Percentiles rank a stretch among this genome's conserved stretches.
These are phyloP conservation scores for Hyaloscypha bicolor DNA, from an alignment of 495 filamentous ascomycete genomes.

Conservation along the genomic window DNA sequence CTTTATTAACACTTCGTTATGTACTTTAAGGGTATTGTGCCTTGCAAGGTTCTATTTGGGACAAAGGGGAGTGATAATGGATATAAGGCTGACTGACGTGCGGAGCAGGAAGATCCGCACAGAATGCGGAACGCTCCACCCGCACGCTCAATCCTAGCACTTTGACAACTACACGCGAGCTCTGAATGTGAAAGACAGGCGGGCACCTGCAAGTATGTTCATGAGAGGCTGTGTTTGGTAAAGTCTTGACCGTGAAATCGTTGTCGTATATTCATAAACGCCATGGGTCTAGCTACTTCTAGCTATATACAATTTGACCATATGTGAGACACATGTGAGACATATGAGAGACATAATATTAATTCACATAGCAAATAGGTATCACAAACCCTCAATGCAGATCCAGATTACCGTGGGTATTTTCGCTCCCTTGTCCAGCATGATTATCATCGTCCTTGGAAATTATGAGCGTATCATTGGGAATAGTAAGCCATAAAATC, in stretches of 20 bases:
- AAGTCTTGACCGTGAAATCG: background rate
- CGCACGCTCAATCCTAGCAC: too few relatives aligned
- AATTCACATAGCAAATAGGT: slow-evolving; percentile 9
- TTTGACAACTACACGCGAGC: too few relatives aligned
- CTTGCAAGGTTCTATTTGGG: too few relatives aligned
- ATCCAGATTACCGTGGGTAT: background rate
- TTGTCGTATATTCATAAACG: slow-evolving; percentile 3
- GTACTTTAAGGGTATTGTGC: too few relatives aligned
- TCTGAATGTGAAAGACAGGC: too few relatives aligned
- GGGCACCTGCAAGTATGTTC: too few relatives aligned
- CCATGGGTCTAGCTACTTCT: background rate
- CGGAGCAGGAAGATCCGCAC: too few relatives aligned
- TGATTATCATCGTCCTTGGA: background rate
- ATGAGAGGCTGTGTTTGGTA: background rate
- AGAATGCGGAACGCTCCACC: too few relatives aligned
- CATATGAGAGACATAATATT: background rate
- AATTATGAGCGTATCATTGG: slow-evolving; percentile 10
- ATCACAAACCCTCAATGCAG: slow-evolving; percentile 6
- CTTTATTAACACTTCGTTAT: too few relatives aligned
- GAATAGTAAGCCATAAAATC: background rate
- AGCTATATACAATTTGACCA: slow-evolving; percentile 7
- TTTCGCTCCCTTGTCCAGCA: slow-evolving; percentile 8
- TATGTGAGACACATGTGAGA: background rate
- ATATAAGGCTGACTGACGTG: too few relatives aligned
- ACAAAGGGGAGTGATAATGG: too few relatives aligned